phyloP scores from a whole-genome alignment of 1,284 basidiomycete species.

The Leucoagaricus sp. region DNA sequence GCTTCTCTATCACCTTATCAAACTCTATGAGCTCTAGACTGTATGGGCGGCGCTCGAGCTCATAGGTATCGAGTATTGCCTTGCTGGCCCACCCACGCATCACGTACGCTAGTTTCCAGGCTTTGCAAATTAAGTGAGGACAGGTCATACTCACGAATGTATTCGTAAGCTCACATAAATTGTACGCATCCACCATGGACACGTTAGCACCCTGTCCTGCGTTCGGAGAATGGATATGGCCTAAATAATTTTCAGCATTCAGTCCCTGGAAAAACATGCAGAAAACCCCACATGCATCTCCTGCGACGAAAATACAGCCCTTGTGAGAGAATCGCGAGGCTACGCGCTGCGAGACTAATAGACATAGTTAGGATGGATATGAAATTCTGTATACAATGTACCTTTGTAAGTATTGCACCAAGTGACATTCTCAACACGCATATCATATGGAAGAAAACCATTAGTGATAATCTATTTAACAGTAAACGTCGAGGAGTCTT shows the following conservation, averaged over 20 bases:
- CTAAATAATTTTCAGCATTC: neutral
- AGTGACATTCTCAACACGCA: slow-evolving; percentile 19
- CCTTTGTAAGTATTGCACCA: slow-evolving; percentile 17
- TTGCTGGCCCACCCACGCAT: slow-evolving; percentile 25
- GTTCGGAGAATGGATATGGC: slow-evolving; percentile 33
- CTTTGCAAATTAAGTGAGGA: slow-evolving; percentile 14
- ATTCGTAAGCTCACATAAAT: slow-evolving; percentile 24
- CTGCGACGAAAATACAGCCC: slow-evolving; percentile 29
- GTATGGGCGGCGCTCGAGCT: slow-evolving; percentile 25
- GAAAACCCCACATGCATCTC: slow-evolving; percentile 25
- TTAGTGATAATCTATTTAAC: slow-evolving; percentile 6
- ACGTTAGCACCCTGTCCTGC: slow-evolving; percentile 34
- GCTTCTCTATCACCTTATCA: slow-evolving; percentile 22
- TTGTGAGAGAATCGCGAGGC: slow-evolving; percentile 27
- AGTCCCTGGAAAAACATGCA: neutral
- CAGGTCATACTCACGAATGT: neutral
- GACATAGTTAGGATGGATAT: slow-evolving; percentile 6
- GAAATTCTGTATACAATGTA: neutral
- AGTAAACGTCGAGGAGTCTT: neutral
- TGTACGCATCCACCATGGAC: slow-evolving; percentile 31
- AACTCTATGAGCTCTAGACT: slow-evolving; percentile 25
- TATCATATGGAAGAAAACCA: slow-evolving; percentile 18
- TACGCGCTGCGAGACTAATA: slow-evolving; percentile 29
- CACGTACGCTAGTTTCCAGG: slow-evolving; percentile 31
- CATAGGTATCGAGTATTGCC: slow-evolving; percentile 26